Evolutionary conservation across 2,329 filamentous ascomycete species (phyloP), one percentile per base, ranked within the genome.

Genomic region (Microcera coccophila): DNA sequence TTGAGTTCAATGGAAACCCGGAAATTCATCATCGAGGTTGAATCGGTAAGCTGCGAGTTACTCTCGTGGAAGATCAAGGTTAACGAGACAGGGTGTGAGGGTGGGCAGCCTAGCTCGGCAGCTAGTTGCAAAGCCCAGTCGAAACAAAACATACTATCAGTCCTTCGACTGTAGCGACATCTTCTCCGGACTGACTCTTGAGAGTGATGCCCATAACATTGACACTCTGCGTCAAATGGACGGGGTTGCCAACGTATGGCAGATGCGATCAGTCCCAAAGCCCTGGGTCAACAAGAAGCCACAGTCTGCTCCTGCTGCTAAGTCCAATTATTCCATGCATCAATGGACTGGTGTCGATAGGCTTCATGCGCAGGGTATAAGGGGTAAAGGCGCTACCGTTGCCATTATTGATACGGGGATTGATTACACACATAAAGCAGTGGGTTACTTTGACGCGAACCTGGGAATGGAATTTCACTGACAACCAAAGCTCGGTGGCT

Each of bases 341-440:
- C 56, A 59, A 14, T 63, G 62, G 57, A 70, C 67, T 4, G 65
- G 66, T 3, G 67, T 70, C 2, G 61, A 67, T 17, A 61, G 55
- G 39, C 58, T 70, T 2, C 68, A 70, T 31, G 53, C 55, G 15
- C 49, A 53, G n/a, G 67, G 67, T 2, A 62, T 68, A 14, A 52
- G 59, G 8, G 68, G 68, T 3, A 63, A 62, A 33, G 67, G 66
- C 2, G 63, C 58, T 12, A 68, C 58, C 24, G 54, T 70, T 24
- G 67, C 66, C 8, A 54, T 70, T 20, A 61, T 70, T 29, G 68
- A 70, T 39, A 67, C 65, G 1, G 67, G 67, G 0, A 54, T 70
- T 20, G 65, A 69, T 38, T 70, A 70, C 35, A 63, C 57, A 1
- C 68, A 70, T 38, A 54, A 60, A 39, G 63, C 67, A 20, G 65